Conservation (phyloP, 1,284 basidiomycete genomes). For the Trichosporon inkin region DNA sequence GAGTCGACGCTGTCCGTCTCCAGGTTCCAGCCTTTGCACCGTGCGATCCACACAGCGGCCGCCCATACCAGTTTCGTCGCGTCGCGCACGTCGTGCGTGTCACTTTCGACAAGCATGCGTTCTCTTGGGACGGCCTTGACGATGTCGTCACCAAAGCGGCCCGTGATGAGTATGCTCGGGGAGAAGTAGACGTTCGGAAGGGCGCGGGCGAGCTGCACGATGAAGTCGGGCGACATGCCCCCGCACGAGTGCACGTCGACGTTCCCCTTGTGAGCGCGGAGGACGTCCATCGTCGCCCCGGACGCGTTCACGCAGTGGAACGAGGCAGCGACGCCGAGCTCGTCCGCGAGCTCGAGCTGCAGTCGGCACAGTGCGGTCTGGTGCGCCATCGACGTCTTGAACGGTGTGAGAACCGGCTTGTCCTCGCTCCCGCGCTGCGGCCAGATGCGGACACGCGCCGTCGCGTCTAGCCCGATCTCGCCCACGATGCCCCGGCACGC, state of each 20-base stretch:
- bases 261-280: conserved; percentile 43
- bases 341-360: conserved; percentile 51
- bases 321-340: conserved; percentile 47
- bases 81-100: conserved; percentile 43
- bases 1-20: conserved; percentile 32
- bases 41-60: conserved; percentile 40
- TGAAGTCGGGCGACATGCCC: conserved; percentile 25
- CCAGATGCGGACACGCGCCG: conserved; percentile 29
- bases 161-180: conserved; percentile 51
- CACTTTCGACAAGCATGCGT: conserved; percentile 51
- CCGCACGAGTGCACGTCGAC: conserved; percentile 51
- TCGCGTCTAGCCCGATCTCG: conserved; percentile 53
- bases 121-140: conserved; percentile 41
- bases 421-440: conserved; percentile 15
- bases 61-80: conserved; percentile 42
- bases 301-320: conserved; percentile 51
- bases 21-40: conserved; percentile 40
- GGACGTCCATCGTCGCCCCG: conserved; percentile 46
- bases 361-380: conserved; percentile 44
- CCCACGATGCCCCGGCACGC: conserved; percentile 44
- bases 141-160: conserved; percentile 40
- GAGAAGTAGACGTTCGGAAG: conserved; percentile 51
- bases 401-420: conserved; percentile 39
- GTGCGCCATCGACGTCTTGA: conserved; percentile 50
- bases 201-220: conserved; percentile 25